Conservation (phyloP, 805 yeast genomes). For the Ogataea salicorniae region DNA sequence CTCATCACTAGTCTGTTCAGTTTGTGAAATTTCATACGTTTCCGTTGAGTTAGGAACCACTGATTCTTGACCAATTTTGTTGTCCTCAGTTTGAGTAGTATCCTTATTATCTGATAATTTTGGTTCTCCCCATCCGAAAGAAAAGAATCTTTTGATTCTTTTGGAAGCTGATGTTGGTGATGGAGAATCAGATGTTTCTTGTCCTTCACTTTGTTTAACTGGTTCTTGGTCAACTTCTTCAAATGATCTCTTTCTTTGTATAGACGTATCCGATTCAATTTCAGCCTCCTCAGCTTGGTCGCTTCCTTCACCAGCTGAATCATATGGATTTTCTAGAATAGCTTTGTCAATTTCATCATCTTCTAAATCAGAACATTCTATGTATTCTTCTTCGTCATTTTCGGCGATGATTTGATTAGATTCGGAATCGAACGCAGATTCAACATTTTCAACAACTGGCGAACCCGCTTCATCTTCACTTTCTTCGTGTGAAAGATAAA, state of each 20-base stretch:
- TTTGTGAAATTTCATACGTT: background rate
- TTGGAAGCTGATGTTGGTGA: background rate
- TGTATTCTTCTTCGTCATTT: constrained; percentile 2
- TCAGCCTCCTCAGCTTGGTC: background rate
- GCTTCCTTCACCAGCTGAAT: background rate
- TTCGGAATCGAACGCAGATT: constrained; percentile 4
- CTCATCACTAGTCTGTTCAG: background rate
- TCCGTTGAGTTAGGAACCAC: background rate
- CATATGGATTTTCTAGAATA: constrained; percentile 5
- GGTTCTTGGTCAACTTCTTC: constrained; percentile 1
- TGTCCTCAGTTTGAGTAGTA: background rate
- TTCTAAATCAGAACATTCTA: constrained; percentile 2
- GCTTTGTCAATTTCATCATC: constrained; percentile 10
- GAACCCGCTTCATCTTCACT: constrained; percentile 3
- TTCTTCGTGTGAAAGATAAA: constrained; percentile 6
- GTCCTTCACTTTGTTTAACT: background rate
- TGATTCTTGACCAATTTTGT: no score
- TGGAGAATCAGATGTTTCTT: background rate
- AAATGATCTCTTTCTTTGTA: constrained; percentile 1
- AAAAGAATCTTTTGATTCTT: background rate
- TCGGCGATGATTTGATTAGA: constrained; percentile 6
- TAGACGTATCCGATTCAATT: background rate
- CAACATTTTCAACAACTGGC: constrained; percentile 4
- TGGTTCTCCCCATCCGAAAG: background rate
- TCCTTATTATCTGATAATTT: background rate